Evolutionary conservation across 129 eudicot genomes (phyloP).

Genomic region (Lactuca saligna): DNA sequence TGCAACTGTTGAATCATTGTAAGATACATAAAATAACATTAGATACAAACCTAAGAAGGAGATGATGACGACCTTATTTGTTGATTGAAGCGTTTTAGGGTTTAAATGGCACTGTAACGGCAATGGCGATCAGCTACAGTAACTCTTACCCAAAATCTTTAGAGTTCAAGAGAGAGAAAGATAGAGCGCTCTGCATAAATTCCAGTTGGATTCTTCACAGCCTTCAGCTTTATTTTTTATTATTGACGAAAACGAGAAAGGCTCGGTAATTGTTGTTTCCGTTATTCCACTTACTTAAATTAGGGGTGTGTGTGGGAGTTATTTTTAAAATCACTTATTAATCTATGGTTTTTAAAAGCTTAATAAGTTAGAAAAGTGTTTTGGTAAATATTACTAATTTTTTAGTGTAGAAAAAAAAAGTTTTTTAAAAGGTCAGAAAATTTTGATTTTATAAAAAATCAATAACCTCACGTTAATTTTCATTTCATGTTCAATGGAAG

Average conservation of each 20-base stretch:
- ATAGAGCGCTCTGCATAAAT: background rate
- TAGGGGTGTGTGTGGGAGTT: too few relatives aligned
- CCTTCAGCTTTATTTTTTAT: slow-evolving; percentile 17
- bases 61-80: slow-evolving; percentile 9
- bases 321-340: too few relatives aligned
- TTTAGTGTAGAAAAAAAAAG: too few relatives aligned
- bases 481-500: too few relatives aligned
- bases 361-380: too few relatives aligned
- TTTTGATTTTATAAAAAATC: too few relatives aligned
- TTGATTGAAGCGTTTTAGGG: slow-evolving; percentile 25
- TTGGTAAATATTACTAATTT: too few relatives aligned
- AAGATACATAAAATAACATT: background rate
- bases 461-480: too few relatives aligned
- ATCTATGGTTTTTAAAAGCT: too few relatives aligned
- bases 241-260: slow-evolving; percentile 23
- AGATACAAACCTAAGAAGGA: background rate
- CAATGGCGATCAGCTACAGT: slow-evolving; percentile 30
- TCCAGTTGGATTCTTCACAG: slow-evolving; percentile 25
- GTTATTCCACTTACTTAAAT: background rate
- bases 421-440: too few relatives aligned
- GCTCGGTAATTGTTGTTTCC: background rate
- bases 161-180: slow-evolving; percentile 17
- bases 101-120: background rate
- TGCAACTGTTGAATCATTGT: background rate
- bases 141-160: slow-evolving; percentile 33